Evolutionary conservation across 208 protist species (phyloP).

Genomic region (Acanthamoeba rhysodes): DNA sequence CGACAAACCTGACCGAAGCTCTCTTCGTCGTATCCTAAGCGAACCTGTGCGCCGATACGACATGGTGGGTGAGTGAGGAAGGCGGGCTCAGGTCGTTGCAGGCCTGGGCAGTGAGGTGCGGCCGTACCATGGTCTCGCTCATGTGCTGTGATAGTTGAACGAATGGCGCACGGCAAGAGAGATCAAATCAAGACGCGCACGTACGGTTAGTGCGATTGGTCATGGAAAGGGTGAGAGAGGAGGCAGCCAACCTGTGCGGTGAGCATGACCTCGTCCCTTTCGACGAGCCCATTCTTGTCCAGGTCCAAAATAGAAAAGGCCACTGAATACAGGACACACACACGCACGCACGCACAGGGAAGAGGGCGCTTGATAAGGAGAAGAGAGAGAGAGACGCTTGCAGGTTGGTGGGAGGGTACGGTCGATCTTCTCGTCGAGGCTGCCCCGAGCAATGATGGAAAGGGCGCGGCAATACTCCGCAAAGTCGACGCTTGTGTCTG

Average conservation of each 20-base stretch:
- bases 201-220: neutral
- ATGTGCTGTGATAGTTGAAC: neutral
- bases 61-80: too few species aligned
- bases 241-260: neutral
- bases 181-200: too few species aligned
- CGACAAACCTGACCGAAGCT: neutral
- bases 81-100: neutral
- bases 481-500: neutral
- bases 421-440: neutral
- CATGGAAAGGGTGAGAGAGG: neutral
- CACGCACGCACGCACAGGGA: too few species aligned
- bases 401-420: neutral
- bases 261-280: conserved; percentile 32
- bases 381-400: too few species aligned
- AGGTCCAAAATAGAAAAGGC: neutral
- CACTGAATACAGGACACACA: neutral
- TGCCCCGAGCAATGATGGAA: conserved; percentile 21
- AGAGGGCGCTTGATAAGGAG: too few species aligned
- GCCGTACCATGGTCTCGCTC: conserved; percentile 6
- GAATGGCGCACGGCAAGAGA: neutral
- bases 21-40: conserved; percentile 1
- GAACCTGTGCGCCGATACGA: neutral
- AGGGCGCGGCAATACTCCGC: neutral
- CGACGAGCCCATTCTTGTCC: conserved; percentile 32
- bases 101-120: too few species aligned